phyloP scores from a whole-genome alignment of 768 basidiomycete species.

The Suillus americanus region DNA sequence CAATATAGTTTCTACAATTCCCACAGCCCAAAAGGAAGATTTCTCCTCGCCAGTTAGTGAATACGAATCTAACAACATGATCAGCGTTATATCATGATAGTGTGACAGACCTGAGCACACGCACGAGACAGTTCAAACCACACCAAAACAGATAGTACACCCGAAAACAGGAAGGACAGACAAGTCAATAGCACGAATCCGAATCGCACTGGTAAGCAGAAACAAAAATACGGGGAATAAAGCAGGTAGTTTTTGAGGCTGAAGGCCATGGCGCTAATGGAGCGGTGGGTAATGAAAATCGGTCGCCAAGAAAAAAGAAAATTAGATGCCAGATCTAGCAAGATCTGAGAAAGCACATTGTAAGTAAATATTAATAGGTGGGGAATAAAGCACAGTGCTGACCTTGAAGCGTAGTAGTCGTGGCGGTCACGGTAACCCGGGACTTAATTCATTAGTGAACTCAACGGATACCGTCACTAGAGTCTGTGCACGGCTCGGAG shows the following conservation, averaged over 20 bases:
- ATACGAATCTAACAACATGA: constrained; percentile 30
- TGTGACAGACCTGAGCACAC: constrained; percentile 24
- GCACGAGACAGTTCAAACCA: constrained; percentile 65
- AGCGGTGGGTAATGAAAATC: neutral
- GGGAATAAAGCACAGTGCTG: neutral
- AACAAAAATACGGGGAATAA: constrained; percentile 57
- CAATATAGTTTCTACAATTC: constrained; percentile 52
- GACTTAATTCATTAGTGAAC: neutral
- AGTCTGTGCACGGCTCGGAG: neutral
- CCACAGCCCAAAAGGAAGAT: constrained; percentile 48
- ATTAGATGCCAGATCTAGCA: neutral
- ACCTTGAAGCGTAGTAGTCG: neutral
- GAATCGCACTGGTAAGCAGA: constrained; percentile 59
- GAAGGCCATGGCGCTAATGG: constrained; percentile 36
- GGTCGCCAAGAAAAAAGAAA: neutral
- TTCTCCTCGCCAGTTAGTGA: constrained; percentile 29
- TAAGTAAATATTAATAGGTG: neutral
- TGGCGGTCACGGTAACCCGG: neutral
- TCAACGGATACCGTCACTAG: neutral
- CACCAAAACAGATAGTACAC: constrained; percentile 48
- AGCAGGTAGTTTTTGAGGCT: constrained; percentile 47
- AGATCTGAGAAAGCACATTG: neutral
- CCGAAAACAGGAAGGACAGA: constrained; percentile 54
- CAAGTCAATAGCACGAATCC: constrained; percentile 58
- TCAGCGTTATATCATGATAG: constrained; percentile 1